A percentile compares a stretch with the other conserved stretches of the same genome.
Conservation (phyloP, 441 rosid species). For the Breynia disticha region DNA sequence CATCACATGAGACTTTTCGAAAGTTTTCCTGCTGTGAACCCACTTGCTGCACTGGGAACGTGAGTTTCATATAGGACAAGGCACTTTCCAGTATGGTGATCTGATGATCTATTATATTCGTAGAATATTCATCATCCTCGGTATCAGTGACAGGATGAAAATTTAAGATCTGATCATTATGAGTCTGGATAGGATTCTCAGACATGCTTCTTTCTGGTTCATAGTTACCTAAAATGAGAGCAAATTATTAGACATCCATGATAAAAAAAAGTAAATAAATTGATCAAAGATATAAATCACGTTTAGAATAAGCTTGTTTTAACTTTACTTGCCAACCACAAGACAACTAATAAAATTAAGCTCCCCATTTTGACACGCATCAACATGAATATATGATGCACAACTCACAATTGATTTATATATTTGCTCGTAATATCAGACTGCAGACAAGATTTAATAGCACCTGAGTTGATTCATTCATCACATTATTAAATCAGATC, state of each 20-base stretch:
- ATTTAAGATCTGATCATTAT: conserved; percentile 18
- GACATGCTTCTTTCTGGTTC: conserved; percentile 26
- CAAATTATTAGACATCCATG: conserved; percentile 1
- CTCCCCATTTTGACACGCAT: no score
- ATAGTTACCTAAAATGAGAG: conserved; percentile 28
- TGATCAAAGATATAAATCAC: neutral
- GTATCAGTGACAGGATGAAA: conserved; percentile 20
- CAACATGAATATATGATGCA: no score
- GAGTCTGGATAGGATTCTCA: conserved; percentile 24
- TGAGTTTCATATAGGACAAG: conserved; percentile 44
- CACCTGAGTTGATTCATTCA: neutral
- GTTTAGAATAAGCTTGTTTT: no score
- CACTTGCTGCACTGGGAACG: conserved; percentile 16
- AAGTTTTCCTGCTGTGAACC: conserved; percentile 19
- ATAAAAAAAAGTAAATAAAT: conserved; percentile 11
- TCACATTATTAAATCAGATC: conserved; percentile 1
- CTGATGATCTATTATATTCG: conserved; percentile 23
- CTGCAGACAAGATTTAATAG: neutral
- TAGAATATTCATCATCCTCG: conserved; percentile 20
- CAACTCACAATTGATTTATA: no score
- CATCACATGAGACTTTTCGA: conserved; percentile 19
- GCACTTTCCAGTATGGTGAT: conserved; percentile 47
- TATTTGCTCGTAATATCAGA: no score
- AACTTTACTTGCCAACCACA: no score
- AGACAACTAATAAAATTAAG: no score